These are phyloP conservation scores for Prunus yedoensis DNA, from an alignment of 331 rosid genomes.

Conservation along the genomic window DNA sequence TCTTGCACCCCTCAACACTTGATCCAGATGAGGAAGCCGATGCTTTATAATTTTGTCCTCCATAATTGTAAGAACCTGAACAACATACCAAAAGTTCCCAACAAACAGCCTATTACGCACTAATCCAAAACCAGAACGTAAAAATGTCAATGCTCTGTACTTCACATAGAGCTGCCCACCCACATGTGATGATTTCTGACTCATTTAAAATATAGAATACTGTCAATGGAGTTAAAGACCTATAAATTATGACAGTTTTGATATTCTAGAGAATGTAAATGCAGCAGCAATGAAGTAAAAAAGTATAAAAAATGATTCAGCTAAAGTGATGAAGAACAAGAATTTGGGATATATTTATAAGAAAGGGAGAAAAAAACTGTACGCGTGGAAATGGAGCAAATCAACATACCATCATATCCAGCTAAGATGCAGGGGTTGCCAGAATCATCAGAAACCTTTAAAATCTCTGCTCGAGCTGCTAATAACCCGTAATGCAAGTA, in stretches of 20 bases:
- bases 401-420: conserved; percentile 74
- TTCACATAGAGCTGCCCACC: conserved; percentile 11
- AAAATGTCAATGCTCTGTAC: background rate
- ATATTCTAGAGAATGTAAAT: background rate
- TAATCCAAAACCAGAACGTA: background rate
- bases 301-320: background rate
- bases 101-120: background rate
- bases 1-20: conserved; percentile 72
- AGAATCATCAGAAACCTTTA: conserved; percentile 62
- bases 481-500: conserved; percentile 92
- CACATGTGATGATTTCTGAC: background rate
- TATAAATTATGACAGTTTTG: background rate
- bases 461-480: conserved; percentile 96
- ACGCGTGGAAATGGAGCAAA: conserved; percentile 18
- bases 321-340: background rate
- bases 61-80: conserved; percentile 67
- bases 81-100: conserved; percentile 15
- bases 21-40: conserved; percentile 66
- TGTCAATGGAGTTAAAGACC: background rate
- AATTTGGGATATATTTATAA: conserved; percentile 3
- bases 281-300: conserved; percentile 1
- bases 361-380: conserved; percentile 6
- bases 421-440: conserved; percentile 76
- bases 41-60: conserved; percentile 67
- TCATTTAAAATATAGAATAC: background rate